Conservation (phyloP, 78 protist species). For the Dictyostelium citrinum region DNA sequence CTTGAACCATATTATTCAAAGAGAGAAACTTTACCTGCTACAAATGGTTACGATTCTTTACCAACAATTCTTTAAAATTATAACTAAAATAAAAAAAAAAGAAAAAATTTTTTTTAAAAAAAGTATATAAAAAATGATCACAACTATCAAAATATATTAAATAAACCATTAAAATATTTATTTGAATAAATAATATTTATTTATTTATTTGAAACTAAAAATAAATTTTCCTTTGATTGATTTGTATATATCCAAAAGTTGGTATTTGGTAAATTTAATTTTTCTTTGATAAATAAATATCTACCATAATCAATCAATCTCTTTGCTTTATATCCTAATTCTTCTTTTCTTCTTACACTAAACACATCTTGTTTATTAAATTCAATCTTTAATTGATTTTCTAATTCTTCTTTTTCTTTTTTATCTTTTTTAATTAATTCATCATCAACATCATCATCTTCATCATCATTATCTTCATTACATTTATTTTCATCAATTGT, state of each 20-base stretch:
- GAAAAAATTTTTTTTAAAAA: too few relatives aligned
- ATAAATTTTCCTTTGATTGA: constrained; percentile 46
- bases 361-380: constrained; percentile 26
- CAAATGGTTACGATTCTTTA: constrained; percentile 65
- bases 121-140: too few relatives aligned
- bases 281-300: constrained; percentile 2
- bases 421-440: not conserved
- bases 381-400: not conserved
- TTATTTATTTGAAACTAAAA: constrained; percentile 3
- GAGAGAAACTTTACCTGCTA: constrained; percentile 72
- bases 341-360: constrained; percentile 40
- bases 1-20: constrained; percentile 60
- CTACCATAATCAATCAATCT: constrained; percentile 69
- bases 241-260: constrained; percentile 16
- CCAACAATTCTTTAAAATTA: constrained; percentile 15
- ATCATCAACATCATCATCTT: not conserved
- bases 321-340: constrained; percentile 59
- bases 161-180: too few relatives aligned
- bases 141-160: too few relatives aligned
- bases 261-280: not conserved
- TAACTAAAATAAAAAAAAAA: not conserved
- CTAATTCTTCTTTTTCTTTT: constrained; percentile 7
- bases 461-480: not conserved
- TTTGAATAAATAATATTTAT: too few relatives aligned
- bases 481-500: constrained; percentile 15